phyloP scores from a whole-genome alignment of 179 eudicot genomes.

The Spergularia azorica region DNA sequence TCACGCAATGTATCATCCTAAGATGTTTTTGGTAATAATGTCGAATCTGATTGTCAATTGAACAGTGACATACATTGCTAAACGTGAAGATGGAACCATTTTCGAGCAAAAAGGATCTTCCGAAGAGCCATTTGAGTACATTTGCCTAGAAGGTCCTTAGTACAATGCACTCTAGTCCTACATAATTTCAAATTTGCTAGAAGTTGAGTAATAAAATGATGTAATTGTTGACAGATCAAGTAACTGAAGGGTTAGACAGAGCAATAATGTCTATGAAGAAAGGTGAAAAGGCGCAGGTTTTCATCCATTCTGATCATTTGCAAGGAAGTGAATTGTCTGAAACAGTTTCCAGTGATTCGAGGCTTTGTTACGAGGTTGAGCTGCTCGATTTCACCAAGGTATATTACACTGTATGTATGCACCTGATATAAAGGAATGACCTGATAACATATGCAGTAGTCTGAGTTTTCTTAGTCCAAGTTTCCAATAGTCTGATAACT shows the following conservation, averaged over 20 bases:
- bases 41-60: not conserved
- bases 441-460: not conserved
- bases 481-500: not conserved
- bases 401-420: not conserved
- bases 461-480: not conserved
- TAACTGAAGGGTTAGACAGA: constrained; percentile 41
- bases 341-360: constrained; percentile 7
- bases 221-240: constrained; percentile 33
- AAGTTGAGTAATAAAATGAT: not conserved
- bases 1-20: not conserved
- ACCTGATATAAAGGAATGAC: not conserved
- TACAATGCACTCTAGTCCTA: not conserved
- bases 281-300: constrained; percentile 46
- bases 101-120: constrained; percentile 43
- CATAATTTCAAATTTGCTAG: not conserved
- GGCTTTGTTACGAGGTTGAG: constrained; percentile 40
- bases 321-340: constrained; percentile 19
- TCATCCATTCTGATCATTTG: constrained; percentile 19
- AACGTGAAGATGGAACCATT: constrained; percentile 38
- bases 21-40: not conserved
- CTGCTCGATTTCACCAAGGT: constrained; percentile 49
- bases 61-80: constrained; percentile 37
- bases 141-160: constrained; percentile 42
- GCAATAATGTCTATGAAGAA: constrained; percentile 50
- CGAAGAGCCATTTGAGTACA: constrained; percentile 52